These are phyloP conservation scores for Coemansia sp. DNA, from an alignment of 192 early-diverging fungal genomes.

Conservation along the genomic window DNA sequence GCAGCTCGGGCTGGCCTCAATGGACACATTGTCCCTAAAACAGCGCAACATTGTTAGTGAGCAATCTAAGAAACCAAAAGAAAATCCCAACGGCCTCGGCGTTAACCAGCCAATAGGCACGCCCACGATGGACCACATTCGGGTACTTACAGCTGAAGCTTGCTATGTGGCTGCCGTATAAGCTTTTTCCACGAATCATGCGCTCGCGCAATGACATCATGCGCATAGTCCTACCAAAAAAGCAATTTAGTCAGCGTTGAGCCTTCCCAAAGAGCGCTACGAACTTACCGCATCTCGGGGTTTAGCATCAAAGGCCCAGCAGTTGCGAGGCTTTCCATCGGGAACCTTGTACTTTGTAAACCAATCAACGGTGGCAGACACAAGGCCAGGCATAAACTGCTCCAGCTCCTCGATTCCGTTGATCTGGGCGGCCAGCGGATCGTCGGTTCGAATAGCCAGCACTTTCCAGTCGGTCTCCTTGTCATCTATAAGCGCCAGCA, in stretches of 20 bases:
- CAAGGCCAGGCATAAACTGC: conserved; percentile 87
- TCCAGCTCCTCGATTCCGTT: conserved; percentile 98
- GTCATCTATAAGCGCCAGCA: conserved; percentile 97
- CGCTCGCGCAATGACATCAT: conserved; percentile 78
- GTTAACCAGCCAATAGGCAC: conserved; percentile 1
- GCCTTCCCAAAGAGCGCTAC: not conserved
- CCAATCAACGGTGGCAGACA: conserved; percentile 97
- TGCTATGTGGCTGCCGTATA: conserved; percentile 48
- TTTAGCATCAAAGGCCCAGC: conserved; percentile 93
- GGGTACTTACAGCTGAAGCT: conserved; percentile 34
- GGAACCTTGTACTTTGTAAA: conserved; percentile 99
- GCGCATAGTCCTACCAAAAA: conserved; percentile 69
- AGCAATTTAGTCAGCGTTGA: not conserved
- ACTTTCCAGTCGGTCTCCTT: conserved; percentile 99
- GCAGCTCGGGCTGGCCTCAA: conserved; percentile 24
- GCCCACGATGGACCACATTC: too few species aligned
- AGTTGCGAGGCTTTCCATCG: conserved; percentile 98
- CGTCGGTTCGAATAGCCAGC: conserved; percentile 93
- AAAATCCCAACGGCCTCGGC: conserved; percentile 1
- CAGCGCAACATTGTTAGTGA: too few species aligned
- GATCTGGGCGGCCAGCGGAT: conserved; percentile 91
- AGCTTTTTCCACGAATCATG: conserved; percentile 90
- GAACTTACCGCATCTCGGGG: conserved; percentile 50
- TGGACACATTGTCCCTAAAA: conserved; percentile 36
- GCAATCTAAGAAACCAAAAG: too few species aligned